Conservation (phyloP, 108 stramenopile genomes). For the Cyclotella sp. region DNA sequence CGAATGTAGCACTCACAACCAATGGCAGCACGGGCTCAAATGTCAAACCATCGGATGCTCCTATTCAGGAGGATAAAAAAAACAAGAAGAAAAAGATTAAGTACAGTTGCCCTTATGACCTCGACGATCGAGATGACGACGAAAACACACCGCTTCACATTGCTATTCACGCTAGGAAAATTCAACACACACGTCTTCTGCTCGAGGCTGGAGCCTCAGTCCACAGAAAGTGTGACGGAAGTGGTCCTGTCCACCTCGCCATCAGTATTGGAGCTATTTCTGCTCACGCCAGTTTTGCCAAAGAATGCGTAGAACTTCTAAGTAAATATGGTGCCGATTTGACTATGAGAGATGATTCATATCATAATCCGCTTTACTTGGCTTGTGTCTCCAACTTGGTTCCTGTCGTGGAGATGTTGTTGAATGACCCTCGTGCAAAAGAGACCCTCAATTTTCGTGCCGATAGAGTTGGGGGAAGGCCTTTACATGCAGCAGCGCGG, state of each 20-base stretch:
- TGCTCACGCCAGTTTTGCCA: constrained; percentile 75
- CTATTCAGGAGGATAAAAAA: constrained; percentile 27
- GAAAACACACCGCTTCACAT: constrained; percentile 92
- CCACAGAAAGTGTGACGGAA: constrained; percentile 83
- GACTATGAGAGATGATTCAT: constrained; percentile 79
- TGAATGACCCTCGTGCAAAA: constrained; percentile 58
- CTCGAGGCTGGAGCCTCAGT: constrained; percentile 77
- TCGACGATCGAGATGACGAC: constrained; percentile 87
- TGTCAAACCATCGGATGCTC: not conserved
- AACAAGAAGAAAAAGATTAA: constrained; percentile 37
- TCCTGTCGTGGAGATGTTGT: constrained; percentile 63
- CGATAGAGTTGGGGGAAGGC: constrained; percentile 79
- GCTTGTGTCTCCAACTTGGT: constrained; percentile 78
- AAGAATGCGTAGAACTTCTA: constrained; percentile 69
- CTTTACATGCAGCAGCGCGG: constrained; percentile 88
- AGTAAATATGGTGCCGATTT: constrained; percentile 74
- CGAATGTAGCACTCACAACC: constrained; percentile 6
- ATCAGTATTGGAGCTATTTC: constrained; percentile 81
- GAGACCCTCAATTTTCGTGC: constrained; percentile 75
- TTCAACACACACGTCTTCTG: constrained; percentile 82
- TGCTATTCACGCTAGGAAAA: constrained; percentile 81
- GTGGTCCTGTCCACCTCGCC: constrained; percentile 80
- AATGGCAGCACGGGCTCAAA: not conserved
- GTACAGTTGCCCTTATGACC: constrained; percentile 80
- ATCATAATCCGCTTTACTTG: constrained; percentile 84